A percentile compares a stretch with the other conserved stretches of the same genome.
Conservation (phyloP, 1,284 basidiomycete species). For the Meripilus lineatus region DNA sequence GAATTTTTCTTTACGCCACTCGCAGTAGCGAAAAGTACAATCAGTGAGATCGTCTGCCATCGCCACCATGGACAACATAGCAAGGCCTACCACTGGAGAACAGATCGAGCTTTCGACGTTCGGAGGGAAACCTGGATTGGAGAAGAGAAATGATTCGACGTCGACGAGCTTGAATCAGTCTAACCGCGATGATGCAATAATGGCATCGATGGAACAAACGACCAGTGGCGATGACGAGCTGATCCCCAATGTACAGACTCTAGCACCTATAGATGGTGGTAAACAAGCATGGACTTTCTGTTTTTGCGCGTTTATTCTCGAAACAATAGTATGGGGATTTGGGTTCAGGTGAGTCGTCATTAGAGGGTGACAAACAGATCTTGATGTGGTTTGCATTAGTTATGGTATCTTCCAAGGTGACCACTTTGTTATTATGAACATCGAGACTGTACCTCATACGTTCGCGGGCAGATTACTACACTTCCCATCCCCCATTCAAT, state of each 20-base stretch:
- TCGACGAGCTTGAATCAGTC: too few relatives aligned
- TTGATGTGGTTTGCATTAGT: conserved; percentile 4
- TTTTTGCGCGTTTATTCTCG: conserved; percentile 1
- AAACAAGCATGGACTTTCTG: conserved; percentile 5
- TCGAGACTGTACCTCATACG: neutral
- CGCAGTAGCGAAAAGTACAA: too few relatives aligned
- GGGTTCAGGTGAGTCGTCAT: conserved; percentile 3
- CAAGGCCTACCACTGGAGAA: too few relatives aligned
- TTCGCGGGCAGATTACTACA: conserved; percentile 18
- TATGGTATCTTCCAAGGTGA: conserved; percentile 20
- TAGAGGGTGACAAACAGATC: neutral
- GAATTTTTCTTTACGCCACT: too few relatives aligned
- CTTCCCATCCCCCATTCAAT: conserved; percentile 19
- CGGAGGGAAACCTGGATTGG: too few relatives aligned
- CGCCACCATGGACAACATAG: too few relatives aligned
- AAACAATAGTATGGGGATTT: conserved; percentile 7
- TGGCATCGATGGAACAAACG: too few relatives aligned
- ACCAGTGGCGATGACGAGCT: neutral
- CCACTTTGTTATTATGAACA: neutral
- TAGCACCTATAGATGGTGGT: conserved; percentile 7
- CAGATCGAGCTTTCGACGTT: too few relatives aligned
- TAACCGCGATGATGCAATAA: too few relatives aligned
- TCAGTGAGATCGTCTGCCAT: too few relatives aligned
- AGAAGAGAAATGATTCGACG: too few relatives aligned
- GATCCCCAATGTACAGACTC: neutral